Percentiles rank a stretch among this genome's conserved stretches.
Conservation (phyloP, 1,284 basidiomycete genomes). For the Rhodotorula sp. region DNA sequence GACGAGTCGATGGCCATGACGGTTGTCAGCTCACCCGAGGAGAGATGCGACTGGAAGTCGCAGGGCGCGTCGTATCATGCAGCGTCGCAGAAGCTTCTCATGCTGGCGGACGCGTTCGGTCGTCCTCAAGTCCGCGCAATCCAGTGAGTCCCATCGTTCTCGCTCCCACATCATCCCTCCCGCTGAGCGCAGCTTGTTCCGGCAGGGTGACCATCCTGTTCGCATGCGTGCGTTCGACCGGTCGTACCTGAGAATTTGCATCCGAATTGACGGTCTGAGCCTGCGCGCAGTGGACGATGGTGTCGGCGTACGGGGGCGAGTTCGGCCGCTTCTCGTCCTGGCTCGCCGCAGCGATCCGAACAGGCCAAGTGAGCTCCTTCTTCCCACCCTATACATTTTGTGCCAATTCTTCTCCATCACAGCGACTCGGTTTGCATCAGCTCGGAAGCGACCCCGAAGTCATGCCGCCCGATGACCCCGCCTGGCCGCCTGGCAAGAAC, state of each 20-base stretch:
- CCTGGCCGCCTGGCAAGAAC: constrained; percentile 35
- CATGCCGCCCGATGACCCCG: constrained; percentile 33
- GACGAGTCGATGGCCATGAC: constrained; percentile 14
- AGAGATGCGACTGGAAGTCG: neutral
- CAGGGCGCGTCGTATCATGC: constrained; percentile 18
- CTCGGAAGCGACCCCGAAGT: constrained; percentile 25
- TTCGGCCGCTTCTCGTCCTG: constrained; percentile 29
- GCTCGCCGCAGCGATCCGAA: constrained; percentile 24
- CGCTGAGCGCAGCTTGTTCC: neutral
- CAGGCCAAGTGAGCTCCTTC: neutral
- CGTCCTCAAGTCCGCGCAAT: constrained; percentile 19
- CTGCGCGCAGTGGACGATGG: constrained; percentile 23
- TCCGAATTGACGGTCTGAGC: neutral
- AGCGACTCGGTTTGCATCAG: constrained; percentile 29
- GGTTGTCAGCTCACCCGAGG: neutral
- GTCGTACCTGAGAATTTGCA: neutral
- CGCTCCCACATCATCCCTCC: neutral
- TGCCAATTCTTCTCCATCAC: neutral
- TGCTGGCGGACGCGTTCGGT: constrained; percentile 18
- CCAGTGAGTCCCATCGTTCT: neutral
- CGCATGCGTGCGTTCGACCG: constrained; percentile 22
- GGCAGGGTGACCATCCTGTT: constrained; percentile 17
- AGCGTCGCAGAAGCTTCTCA: constrained; percentile 14
- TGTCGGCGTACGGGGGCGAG: constrained; percentile 10
- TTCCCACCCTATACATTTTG: neutral